A percentile compares a stretch with the other conserved stretches of the same genome.
Conservation (phyloP, 805 yeast species). For the Wickerhamiella occidentalis region DNA sequence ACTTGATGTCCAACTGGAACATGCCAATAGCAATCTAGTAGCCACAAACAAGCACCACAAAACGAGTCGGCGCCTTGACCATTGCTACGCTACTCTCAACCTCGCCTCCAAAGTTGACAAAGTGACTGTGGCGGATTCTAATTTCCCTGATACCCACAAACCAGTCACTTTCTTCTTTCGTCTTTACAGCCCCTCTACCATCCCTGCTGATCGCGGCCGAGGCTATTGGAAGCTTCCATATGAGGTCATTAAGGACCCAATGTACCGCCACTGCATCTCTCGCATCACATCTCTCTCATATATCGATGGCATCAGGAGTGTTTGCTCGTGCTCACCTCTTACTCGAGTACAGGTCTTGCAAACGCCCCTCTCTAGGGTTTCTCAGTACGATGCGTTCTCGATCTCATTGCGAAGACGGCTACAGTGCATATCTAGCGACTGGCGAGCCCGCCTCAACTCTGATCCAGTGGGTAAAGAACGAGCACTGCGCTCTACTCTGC, state of each 20-base stretch:
- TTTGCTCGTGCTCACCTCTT: too few species aligned
- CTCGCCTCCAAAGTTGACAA: not conserved
- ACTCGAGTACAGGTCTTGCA: not conserved
- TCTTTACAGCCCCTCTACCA: not conserved
- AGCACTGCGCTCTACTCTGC: not conserved
- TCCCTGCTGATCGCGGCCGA: not conserved
- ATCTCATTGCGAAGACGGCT: not conserved
- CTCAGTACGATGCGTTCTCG: not conserved
- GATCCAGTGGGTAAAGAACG: not conserved
- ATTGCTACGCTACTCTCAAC: not conserved
- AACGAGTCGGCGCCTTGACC: not conserved
- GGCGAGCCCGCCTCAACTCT: not conserved
- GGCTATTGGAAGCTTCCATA: slow-evolving; percentile 1
- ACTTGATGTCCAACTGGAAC: not conserved
- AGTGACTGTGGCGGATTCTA: not conserved
- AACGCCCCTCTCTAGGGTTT: not conserved
- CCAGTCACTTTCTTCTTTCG: not conserved
- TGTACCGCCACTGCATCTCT: not conserved
- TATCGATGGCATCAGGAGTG: not conserved
- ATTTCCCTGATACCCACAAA: not conserved
- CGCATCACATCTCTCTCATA: not conserved
- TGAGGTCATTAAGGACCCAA: not conserved
- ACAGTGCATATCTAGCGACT: not conserved
- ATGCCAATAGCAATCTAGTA: not conserved
- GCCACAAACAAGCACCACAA: not conserved